Conservation (phyloP, 768 basidiomycete genomes). For the Pisolithus tinctorius region DNA sequence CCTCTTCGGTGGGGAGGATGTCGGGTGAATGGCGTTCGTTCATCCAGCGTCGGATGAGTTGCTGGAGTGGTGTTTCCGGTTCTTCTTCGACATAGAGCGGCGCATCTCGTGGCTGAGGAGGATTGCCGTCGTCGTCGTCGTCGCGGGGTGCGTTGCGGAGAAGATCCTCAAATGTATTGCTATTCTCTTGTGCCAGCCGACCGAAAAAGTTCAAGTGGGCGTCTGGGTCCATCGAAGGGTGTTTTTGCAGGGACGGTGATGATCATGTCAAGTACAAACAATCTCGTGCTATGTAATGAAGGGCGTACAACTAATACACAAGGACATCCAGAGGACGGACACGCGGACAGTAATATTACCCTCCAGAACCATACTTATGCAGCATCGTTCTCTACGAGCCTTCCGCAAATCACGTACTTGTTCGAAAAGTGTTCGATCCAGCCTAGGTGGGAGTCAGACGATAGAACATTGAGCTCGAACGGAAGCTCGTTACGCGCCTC, state of each 20-base stretch:
- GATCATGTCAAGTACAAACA: no score
- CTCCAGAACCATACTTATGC: slow-evolving; percentile 10
- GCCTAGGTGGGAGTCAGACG: slow-evolving; percentile 35
- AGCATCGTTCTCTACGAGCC: slow-evolving; percentile 75
- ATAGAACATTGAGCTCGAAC: not conserved
- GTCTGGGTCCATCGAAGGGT: slow-evolving; percentile 15
- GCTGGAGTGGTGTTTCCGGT: slow-evolving; percentile 55
- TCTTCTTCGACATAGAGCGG: slow-evolving; percentile 28
- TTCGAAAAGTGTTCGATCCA: slow-evolving; percentile 93
- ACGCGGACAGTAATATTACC: not conserved
- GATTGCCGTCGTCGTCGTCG: slow-evolving; percentile 26
- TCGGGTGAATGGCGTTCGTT: slow-evolving; percentile 82
- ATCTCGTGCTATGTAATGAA: not conserved
- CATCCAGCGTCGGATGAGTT: slow-evolving; percentile 77
- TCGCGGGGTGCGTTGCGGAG: slow-evolving; percentile 30
- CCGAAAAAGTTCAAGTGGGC: slow-evolving; percentile 23
- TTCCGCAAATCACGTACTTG: slow-evolving; percentile 90
- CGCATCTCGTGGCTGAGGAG: slow-evolving; percentile 23
- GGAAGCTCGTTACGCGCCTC: slow-evolving; percentile 36
- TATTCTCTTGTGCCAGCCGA: slow-evolving; percentile 13
- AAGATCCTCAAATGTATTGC: slow-evolving; percentile 27
- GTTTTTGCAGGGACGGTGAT: not conserved
- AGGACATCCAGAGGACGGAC: slow-evolving; percentile 7
- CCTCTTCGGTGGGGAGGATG: slow-evolving; percentile 67
- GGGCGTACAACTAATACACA: slow-evolving; percentile 2